Percentiles rank a stretch among this genome's conserved stretches.
Conservation (phyloP, 306 rosid species). For the Cucumis cinereus region DNA sequence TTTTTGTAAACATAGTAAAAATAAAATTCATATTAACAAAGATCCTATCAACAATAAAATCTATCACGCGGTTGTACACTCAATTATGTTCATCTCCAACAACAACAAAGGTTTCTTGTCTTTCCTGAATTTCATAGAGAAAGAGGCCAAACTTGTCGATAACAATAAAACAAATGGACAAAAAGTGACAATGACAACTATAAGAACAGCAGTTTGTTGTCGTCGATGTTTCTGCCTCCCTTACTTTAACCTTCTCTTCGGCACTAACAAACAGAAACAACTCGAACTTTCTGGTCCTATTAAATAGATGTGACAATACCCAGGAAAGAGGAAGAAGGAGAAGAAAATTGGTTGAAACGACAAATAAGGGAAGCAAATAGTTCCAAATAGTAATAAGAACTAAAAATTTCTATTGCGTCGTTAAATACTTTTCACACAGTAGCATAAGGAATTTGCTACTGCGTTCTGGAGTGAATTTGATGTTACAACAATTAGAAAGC, state of each 20-base stretch:
- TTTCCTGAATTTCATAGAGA: not conserved
- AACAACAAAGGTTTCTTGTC: not conserved
- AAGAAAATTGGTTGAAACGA: not conserved
- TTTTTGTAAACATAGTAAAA: too few species aligned
- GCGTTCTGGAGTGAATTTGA: conserved; percentile 37
- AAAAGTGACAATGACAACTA: not conserved
- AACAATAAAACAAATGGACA: not conserved
- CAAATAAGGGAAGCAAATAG: conserved; percentile 6
- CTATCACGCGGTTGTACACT: too few species aligned
- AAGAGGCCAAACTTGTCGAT: not conserved
- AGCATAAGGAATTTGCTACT: conserved; percentile 41
- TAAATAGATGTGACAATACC: not conserved
- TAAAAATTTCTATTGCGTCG: conserved; percentile 23
- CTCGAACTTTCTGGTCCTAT: not conserved
- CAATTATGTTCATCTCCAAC: too few species aligned
- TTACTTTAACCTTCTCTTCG: not conserved
- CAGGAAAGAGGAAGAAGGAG: not conserved
- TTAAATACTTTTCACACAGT: conserved; percentile 21
- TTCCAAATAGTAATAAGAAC: not conserved
- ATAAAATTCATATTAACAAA: too few species aligned
- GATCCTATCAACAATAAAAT: too few species aligned
- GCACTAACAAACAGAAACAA: not conserved
- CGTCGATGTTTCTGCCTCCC: not conserved
- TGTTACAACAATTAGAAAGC: conserved; percentile 54
- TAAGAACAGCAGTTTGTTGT: not conserved